Conservation (phyloP, 2,329 filamentous ascomycete genomes). For the Microdochium nivale region DNA sequence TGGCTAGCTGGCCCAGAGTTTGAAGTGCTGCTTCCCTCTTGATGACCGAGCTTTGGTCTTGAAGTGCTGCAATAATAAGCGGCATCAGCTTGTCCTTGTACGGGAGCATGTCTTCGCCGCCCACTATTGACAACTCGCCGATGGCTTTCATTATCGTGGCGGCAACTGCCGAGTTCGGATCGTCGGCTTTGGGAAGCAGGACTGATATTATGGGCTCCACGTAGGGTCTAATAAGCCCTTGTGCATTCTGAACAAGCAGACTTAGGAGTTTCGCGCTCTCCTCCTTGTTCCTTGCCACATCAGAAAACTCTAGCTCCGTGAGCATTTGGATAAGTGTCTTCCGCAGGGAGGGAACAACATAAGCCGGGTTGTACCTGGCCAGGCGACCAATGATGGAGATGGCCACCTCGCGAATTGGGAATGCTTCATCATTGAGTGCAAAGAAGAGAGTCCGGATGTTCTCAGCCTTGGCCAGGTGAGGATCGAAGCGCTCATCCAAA, state of each 20-base stretch:
- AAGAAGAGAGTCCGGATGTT: constrained; percentile 95
- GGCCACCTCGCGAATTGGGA: constrained; percentile 84
- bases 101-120: constrained; percentile 84
- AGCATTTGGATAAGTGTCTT: constrained; percentile 94
- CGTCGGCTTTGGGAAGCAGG: constrained; percentile 84
- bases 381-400: constrained; percentile 95
- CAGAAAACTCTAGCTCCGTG: constrained; percentile 93
- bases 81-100: constrained; percentile 93
- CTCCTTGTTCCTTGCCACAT: constrained; percentile 88
- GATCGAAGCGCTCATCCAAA: constrained; percentile 87
- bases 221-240: constrained; percentile 88
- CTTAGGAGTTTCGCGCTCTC: constrained; percentile 92
- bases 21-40: constrained; percentile 89
- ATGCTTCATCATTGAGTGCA: constrained; percentile 90
- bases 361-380: constrained; percentile 86
- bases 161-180: constrained; percentile 78
- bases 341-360: constrained; percentile 89
- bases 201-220: constrained; percentile 95
- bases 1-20: constrained; percentile 84
- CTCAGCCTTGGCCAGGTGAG: constrained; percentile 93
- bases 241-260: constrained; percentile 85
- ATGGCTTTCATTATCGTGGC: constrained; percentile 93
- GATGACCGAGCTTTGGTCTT: constrained; percentile 82
- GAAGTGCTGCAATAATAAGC: constrained; percentile 85
- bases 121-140: constrained; percentile 87